phyloP scores from a whole-genome alignment of 2,329 filamentous ascomycete genomes.

The Alternaria panax region DNA sequence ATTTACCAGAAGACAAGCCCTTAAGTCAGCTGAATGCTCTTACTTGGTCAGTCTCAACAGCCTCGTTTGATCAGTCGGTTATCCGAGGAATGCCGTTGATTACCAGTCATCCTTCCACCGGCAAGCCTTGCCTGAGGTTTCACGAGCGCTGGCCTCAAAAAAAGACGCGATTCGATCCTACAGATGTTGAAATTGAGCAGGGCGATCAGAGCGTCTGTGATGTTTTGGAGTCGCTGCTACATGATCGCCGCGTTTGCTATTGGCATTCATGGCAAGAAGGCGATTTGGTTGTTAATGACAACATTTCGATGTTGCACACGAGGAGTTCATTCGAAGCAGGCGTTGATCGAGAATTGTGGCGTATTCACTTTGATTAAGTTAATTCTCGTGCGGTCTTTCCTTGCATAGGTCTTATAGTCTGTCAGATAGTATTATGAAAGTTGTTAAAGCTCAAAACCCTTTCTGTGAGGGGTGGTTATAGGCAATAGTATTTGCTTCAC shows the following conservation, averaged over 20 bases:
- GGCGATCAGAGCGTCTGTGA: conserved; percentile 48
- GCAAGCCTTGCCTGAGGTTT: conserved; percentile 60
- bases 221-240: conserved; percentile 54
- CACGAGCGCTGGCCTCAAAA: conserved; percentile 63
- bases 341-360: conserved; percentile 58
- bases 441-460: too few species aligned
- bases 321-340: conserved; percentile 57
- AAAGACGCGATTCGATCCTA: conserved; percentile 61
- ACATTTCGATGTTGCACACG: conserved; percentile 60
- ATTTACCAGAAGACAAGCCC: conserved; percentile 52
- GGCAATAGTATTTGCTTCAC: too few species aligned
- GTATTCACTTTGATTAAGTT: conserved; percentile 62
- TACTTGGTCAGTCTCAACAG: conserved; percentile 50
- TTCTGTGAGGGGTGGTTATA: too few species aligned
- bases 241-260: conserved; percentile 61
- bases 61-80: too few species aligned
- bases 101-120: conserved; percentile 56
- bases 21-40: conserved; percentile 49
- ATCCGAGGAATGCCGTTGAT: conserved; percentile 42
- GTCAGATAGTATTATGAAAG: too few species aligned
- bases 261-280: conserved; percentile 64
- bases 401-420: too few species aligned
- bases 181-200: conserved; percentile 54
- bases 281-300: conserved; percentile 63
- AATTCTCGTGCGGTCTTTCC: too few species aligned